These are phyloP conservation scores for Effrenium voratum DNA, from an alignment of 73 alveolate species.

Conservation along the genomic window DNA sequence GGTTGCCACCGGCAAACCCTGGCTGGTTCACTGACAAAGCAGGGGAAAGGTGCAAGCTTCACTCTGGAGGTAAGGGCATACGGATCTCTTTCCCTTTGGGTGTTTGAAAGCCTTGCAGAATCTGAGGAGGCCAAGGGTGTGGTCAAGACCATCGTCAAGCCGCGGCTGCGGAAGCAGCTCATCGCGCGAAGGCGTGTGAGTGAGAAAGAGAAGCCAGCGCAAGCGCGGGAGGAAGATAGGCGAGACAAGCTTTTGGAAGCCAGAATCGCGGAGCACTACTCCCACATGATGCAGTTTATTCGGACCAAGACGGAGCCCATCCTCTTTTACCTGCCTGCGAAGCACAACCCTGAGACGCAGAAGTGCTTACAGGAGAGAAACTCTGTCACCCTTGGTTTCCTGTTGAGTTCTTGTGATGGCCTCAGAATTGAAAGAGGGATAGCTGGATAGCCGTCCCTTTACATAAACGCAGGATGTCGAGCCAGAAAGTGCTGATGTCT, in stretches of 20 bases:
- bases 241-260: background rate
- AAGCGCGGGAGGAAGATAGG: background rate
- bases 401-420: no score
- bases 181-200: background rate
- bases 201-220: background rate
- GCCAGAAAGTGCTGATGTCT: no score
- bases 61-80: background rate
- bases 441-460: no score
- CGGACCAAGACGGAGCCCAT: slow-evolving; percentile 29
- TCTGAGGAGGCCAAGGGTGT: background rate
- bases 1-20: background rate
- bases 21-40: background rate
- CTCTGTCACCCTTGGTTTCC: no score
- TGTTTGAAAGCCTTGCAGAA: background rate
- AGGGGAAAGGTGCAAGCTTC: background rate
- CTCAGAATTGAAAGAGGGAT: no score
- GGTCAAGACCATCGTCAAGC: background rate
- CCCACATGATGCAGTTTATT: slow-evolving; percentile 37
- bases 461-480: no score
- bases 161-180: background rate
- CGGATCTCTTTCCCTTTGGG: background rate
- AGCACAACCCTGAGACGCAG: slow-evolving; percentile 26
- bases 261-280: slow-evolving; percentile 17
- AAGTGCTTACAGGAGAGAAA: no score
- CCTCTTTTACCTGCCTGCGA: slow-evolving; percentile 45